Base-by-base conservation (phyloP, 495 filamentous ascomycete species). In the Podospora anserina region DNA sequence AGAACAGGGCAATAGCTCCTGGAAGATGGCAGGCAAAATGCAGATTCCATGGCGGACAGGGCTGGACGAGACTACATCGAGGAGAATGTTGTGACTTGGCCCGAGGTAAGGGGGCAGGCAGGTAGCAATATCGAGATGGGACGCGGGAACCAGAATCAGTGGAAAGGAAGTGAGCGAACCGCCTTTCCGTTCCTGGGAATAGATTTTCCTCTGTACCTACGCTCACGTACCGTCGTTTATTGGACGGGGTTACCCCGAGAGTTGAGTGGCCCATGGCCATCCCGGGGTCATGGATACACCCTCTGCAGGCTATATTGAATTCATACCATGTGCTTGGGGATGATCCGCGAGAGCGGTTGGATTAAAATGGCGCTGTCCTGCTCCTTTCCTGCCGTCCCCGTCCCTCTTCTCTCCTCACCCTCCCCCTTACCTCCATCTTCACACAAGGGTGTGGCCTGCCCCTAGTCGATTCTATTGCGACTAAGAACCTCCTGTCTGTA, bases 251-350 rank as follows among this genome's bases (percentile, higher is more conserved):
- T 11, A 49, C 39, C 2, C 6, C 9, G 39, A 49, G 13, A 61
- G 30, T 5, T 30, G 59, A 61, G 61, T 63, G 61, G 30, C 28
- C 61, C 19, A 26, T 32, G 26, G 59, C 26, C 59, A 61, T 44
- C 61, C 61, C 61, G 61, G 61, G 61, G 61, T 63, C 61, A 26
- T 63, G 61, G 61, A 63, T 63, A 63, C 20, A 49, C 30, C 34
- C 18, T n/a, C 61, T 63, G 61, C 61, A 63, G 20, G 5, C 59
- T 61, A 32, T 61, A 61, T 27, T 61, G 28, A 28, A 27, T n/a
- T 27, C 27, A 61, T 32, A 61, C 59, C 16, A 20, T 19, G 20
- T 32, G 19, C 61, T 39, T 28, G 59, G 23, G 16, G 59, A 20
- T 28, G 61, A 44, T 63, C 61, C 61, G 61, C 61, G 61, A 49